These are phyloP conservation scores for Comarum palustre DNA, from an alignment of 306 rosid species.

Conservation along the genomic window DNA sequence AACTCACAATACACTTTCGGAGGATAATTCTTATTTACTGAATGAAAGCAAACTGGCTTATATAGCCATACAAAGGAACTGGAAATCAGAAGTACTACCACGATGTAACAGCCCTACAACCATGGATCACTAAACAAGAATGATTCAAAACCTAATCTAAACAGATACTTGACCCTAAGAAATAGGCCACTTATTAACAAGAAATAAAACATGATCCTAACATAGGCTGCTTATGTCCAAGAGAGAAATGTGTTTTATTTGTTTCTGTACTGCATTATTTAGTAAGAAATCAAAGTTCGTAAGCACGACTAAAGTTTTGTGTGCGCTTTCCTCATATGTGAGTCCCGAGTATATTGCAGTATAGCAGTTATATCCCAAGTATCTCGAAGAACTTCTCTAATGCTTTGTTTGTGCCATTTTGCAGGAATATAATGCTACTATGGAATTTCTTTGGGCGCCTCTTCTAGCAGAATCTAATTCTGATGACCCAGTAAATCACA, in stretches of 20 bases:
- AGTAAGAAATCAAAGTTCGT: background rate
- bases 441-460: conserved; percentile 98
- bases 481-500: conserved; percentile 94
- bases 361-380: background rate
- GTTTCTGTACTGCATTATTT: too few species aligned
- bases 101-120: too few species aligned
- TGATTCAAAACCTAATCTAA: too few species aligned
- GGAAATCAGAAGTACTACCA: too few species aligned
- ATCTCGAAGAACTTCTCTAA: conserved; percentile 2
- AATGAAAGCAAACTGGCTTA: too few species aligned
- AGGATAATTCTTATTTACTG: too few species aligned
- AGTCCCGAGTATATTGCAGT: background rate
- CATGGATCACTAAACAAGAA: too few species aligned
- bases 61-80: too few species aligned
- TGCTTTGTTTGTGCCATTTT: conserved; percentile 26
- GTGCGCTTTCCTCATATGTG: background rate
- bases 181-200: too few species aligned
- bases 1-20: too few species aligned
- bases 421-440: conserved; percentile 94
- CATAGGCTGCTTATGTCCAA: background rate
- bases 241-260: background rate
- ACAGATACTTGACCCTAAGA: too few species aligned
- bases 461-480: conserved; percentile 94
- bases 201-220: too few species aligned
- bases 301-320: background rate